These are phyloP conservation scores for Isatis lusitanica DNA, from an alignment of 441 rosid genomes.

Conservation along the genomic window DNA sequence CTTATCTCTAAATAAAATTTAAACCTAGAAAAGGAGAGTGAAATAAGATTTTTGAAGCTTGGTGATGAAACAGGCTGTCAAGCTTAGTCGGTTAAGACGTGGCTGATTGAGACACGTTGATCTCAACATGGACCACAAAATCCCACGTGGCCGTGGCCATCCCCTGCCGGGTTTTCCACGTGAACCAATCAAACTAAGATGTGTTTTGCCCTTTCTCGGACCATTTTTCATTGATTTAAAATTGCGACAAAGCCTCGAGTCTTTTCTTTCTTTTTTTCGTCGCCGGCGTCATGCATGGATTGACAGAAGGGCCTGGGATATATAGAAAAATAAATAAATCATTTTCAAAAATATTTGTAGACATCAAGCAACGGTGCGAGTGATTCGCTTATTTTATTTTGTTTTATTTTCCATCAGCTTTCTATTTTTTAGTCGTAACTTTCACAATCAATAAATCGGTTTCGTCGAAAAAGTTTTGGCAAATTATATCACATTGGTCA, in stretches of 20 bases:
- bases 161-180: conserved; percentile 56
- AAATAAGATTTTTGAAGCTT: neutral
- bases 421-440: too few relatives aligned
- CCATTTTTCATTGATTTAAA: conserved; percentile 40
- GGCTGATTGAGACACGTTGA: conserved; percentile 16
- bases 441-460: too few relatives aligned
- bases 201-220: conserved; percentile 34
- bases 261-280: neutral
- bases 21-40: neutral
- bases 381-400: too few relatives aligned
- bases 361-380: too few relatives aligned
- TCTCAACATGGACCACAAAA: conserved; percentile 53
- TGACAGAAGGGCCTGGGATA: too few relatives aligned
- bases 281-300: neutral
- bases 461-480: too few relatives aligned
- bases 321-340: neutral
- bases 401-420: too few relatives aligned
- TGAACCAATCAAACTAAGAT: conserved; percentile 36
- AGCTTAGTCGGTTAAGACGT: conserved; percentile 20
- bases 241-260: conserved; percentile 3
- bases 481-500: too few relatives aligned
- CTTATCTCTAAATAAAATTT: too few relatives aligned
- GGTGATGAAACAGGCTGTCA: conserved; percentile 35
- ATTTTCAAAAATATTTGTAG: too few relatives aligned
- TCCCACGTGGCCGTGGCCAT: conserved; percentile 57